A percentile compares a stretch with the other conserved stretches of the same genome.
Conservation (phyloP, 345 rosid species). For the Populus tremula region DNA sequence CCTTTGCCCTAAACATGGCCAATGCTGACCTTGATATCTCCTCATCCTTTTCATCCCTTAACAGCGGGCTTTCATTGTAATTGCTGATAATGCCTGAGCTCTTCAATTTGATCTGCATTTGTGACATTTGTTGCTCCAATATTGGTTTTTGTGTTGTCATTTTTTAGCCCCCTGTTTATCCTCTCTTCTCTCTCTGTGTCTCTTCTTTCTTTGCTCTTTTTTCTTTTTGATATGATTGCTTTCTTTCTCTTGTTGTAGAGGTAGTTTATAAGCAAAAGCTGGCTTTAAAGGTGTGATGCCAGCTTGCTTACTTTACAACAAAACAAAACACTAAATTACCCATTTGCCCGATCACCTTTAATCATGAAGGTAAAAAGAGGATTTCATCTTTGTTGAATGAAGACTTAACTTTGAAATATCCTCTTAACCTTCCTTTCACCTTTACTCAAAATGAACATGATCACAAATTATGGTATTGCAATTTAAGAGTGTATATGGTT, state of each 20-base stretch:
- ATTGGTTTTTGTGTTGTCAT: constrained; percentile 55
- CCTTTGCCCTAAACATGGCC: constrained; percentile 66
- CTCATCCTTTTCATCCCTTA: constrained; percentile 57
- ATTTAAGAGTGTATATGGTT: too few species aligned
- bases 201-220: background rate
- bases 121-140: constrained; percentile 44
- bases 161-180: background rate
- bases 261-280: constrained; percentile 27
- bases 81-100: constrained; percentile 38
- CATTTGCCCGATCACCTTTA: constrained; percentile 25
- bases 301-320: constrained; percentile 29
- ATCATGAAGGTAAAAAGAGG: constrained; percentile 28
- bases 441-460: constrained; percentile 16
- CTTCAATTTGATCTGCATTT: constrained; percentile 44
- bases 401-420: constrained; percentile 12
- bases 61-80: constrained; percentile 34
- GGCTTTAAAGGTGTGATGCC: constrained; percentile 37
- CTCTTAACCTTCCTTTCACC: constrained; percentile 16
- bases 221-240: constrained; percentile 29
- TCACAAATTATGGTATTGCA: background rate
- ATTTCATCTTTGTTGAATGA: constrained; percentile 35
- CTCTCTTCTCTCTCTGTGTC: constrained; percentile 9
- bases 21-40: constrained; percentile 73
- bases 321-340: constrained; percentile 16
- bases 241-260: constrained; percentile 37